A percentile compares a stretch with the other conserved stretches of the same genome.
Evolutionary conservation across 2,329 filamentous ascomycete species (phyloP).

Genomic region (Sporothrix sp.): DNA sequence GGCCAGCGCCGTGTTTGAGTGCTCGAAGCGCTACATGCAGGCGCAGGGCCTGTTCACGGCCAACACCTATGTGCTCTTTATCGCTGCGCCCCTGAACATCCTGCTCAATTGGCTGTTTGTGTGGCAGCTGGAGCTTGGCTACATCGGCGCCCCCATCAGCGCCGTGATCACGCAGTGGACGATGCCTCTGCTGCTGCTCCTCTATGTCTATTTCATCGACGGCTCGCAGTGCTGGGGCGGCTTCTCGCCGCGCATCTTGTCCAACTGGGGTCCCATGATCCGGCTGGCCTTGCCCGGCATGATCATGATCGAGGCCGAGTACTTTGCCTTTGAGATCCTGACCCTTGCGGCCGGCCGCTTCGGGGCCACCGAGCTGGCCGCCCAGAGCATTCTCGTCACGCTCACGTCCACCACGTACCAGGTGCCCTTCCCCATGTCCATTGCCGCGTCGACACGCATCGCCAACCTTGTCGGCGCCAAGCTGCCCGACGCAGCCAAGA

Average conservation of each 20-base stretch:
- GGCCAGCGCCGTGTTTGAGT: conserved; percentile 67
- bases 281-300: conserved; percentile 79
- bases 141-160: conserved; percentile 68
- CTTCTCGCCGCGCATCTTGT: conserved; percentile 57
- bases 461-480: conserved; percentile 88
- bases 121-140: conserved; percentile 59
- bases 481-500: conserved; percentile 69
- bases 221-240: conserved; percentile 75
- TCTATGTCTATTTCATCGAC: conserved; percentile 63
- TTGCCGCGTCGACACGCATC: conserved; percentile 78
- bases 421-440: conserved; percentile 82
- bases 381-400: conserved; percentile 76
- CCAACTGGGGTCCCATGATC: conserved; percentile 78
- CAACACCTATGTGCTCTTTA: conserved; percentile 64
- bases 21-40: conserved; percentile 70
- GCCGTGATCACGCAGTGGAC: conserved; percentile 66
- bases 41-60: conserved; percentile 75
- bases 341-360: conserved; percentile 76
- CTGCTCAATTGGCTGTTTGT: conserved; percentile 73
- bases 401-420: conserved; percentile 76
- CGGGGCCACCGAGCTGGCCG: conserved; percentile 69
- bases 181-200: conserved; percentile 60
- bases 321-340: conserved; percentile 83
- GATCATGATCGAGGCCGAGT: conserved; percentile 90
- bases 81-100: conserved; percentile 68